A percentile compares a stretch with the other conserved stretches of the same genome.
phyloP scores from a whole-genome alignment of 2,329 filamentous ascomycete genomes.

The Stenocarpella maydis region DNA sequence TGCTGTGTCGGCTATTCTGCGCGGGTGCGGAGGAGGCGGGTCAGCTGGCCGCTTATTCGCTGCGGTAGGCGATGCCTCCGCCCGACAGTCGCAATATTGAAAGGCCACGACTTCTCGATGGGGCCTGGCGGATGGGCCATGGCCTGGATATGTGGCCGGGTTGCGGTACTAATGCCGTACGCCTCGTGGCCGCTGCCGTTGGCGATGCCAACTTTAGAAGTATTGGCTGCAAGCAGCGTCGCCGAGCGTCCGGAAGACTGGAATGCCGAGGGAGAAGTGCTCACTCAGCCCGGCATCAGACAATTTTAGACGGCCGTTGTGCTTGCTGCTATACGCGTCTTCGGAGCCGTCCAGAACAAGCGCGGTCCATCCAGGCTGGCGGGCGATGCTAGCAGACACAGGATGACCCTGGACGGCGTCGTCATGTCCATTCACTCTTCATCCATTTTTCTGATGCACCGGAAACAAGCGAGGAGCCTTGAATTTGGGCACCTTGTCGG shows the following conservation, averaged over 20 bases:
- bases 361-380: conserved; percentile 10
- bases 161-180: conserved; percentile 6
- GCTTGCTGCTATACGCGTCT: background rate
- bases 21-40: conserved; percentile 1
- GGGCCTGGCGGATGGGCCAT: conserved; percentile 19
- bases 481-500: conserved; percentile 1
- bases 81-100: conserved; percentile 29
- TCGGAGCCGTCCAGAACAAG: conserved; percentile 13
- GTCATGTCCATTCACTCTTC: background rate
- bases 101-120: conserved; percentile 13
- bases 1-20: conserved; percentile 14
- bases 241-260: conserved; percentile 12
- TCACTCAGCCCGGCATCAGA: conserved; percentile 1
- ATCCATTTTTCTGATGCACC: conserved; percentile 17
- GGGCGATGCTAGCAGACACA: background rate
- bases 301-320: conserved; percentile 8
- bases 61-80: conserved; percentile 19
- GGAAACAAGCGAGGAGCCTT: conserved; percentile 22
- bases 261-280: conserved; percentile 15
- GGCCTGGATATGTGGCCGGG: conserved; percentile 14
- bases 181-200: conserved; percentile 11
- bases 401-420: background rate
- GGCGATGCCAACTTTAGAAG: conserved; percentile 17
- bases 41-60: conserved; percentile 14
- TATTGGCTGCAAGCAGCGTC: conserved; percentile 11